Conservation (phyloP, 1,284 basidiomycete species). For the Melampsora occidentalis region DNA sequence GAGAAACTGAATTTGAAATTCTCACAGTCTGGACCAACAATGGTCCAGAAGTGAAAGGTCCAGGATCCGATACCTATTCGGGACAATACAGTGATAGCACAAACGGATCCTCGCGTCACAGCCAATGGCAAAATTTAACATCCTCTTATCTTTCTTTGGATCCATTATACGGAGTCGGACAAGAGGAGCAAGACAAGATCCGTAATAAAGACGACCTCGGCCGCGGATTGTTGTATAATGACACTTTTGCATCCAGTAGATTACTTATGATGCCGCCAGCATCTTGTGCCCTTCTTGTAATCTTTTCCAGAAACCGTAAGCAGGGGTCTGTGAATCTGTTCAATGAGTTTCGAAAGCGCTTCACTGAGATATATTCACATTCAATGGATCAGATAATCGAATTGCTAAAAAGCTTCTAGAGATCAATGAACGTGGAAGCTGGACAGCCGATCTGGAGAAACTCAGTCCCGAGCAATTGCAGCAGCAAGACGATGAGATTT, state of each 20-base stretch:
- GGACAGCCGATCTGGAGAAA: conserved; percentile 50
- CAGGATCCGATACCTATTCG: not conserved
- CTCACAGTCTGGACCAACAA: conserved; percentile 38
- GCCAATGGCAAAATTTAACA: conserved; percentile 40
- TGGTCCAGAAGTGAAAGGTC: conserved; percentile 14
- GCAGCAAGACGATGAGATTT: conserved; percentile 64
- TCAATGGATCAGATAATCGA: conserved; percentile 29
- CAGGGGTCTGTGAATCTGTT: not conserved
- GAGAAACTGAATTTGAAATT: not conserved
- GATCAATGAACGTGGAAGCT: conserved; percentile 30
- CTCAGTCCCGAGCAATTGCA: conserved; percentile 54
- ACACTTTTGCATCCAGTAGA: conserved; percentile 40
- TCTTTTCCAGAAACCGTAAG: conserved; percentile 41
- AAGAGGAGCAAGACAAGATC: conserved; percentile 23
- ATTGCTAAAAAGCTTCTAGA: conserved; percentile 26
- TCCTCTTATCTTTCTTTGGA: conserved; percentile 41
- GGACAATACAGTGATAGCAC: not conserved
- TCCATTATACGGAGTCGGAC: conserved; percentile 28
- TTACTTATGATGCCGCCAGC: conserved; percentile 41
- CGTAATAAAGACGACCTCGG: conserved; percentile 25
- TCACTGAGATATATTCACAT: not conserved
- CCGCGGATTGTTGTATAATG: conserved; percentile 34
- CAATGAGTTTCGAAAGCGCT: not conserved
- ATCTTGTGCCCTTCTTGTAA: conserved; percentile 33
- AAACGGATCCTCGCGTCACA: not conserved